These are phyloP conservation scores for Plectosphaerella cucumerina DNA, from an alignment of 2,329 filamentous ascomycete genomes.

Conservation along the genomic window DNA sequence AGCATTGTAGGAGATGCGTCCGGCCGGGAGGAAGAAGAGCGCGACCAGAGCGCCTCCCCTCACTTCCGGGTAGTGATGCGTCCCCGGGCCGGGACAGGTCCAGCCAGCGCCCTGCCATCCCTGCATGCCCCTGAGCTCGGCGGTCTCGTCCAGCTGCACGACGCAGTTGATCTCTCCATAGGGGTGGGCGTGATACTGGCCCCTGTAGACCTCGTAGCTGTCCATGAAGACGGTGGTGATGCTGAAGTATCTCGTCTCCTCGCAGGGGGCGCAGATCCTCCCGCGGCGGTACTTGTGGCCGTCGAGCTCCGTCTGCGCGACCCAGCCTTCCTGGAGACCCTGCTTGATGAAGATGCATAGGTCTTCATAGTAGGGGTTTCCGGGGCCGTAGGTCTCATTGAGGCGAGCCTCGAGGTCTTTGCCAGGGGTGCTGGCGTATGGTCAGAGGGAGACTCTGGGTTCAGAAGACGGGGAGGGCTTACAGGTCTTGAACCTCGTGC, in stretches of 20 bases:
- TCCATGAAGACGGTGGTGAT: slow-evolving; percentile 57
- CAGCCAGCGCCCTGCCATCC: slow-evolving; percentile 54
- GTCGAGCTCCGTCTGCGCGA: slow-evolving; percentile 35
- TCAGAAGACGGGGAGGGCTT: slow-evolving; percentile 8
- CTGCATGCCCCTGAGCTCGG: slow-evolving; percentile 50
- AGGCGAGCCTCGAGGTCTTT: slow-evolving; percentile 37
- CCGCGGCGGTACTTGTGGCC: slow-evolving; percentile 42
- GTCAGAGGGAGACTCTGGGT: not conserved
- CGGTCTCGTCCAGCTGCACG: slow-evolving; percentile 40
- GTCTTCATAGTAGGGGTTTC: slow-evolving; percentile 36
- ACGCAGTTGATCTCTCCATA: slow-evolving; percentile 55
- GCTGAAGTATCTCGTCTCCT: slow-evolving; percentile 45
- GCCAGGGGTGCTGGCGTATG: slow-evolving; percentile 33
- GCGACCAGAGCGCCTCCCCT: slow-evolving; percentile 45
- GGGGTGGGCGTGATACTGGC: slow-evolving; percentile 49
- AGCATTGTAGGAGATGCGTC: slow-evolving; percentile 45
- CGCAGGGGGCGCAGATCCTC: slow-evolving; percentile 39
- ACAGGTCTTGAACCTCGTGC: slow-evolving; percentile 24
- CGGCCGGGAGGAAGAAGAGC: slow-evolving; percentile 51
- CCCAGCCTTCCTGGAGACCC: slow-evolving; percentile 40
- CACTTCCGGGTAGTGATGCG: slow-evolving; percentile 53
- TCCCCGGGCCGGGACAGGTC: slow-evolving; percentile 50
- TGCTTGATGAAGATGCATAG: slow-evolving; percentile 31
- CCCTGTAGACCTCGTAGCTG: slow-evolving; percentile 36
- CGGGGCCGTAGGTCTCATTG: slow-evolving; percentile 38